Percentiles rank a stretch among this genome's conserved stretches.
Conservation (phyloP, 1,284 basidiomycete species). For the Mycena citricolor region DNA sequence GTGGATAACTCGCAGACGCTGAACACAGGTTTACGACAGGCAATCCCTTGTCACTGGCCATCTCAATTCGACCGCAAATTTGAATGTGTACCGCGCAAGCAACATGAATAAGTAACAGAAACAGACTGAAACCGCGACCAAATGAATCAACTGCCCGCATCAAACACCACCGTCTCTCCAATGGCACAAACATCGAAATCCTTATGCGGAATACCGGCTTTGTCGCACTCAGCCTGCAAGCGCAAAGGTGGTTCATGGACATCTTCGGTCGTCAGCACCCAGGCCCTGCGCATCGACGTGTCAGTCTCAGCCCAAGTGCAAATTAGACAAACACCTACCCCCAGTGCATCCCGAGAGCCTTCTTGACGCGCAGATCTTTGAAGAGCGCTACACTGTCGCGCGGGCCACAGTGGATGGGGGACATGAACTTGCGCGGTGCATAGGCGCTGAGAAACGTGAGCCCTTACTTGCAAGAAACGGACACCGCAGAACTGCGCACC, state of each 20-base stretch:
- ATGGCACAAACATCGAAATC: conserved; percentile 23
- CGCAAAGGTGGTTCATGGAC: conserved; percentile 13
- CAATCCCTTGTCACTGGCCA: too few relatives aligned
- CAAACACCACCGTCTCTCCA: conserved; percentile 22
- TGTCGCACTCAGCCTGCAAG: conserved; percentile 21
- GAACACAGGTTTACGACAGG: too few relatives aligned
- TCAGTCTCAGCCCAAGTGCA: too few relatives aligned
- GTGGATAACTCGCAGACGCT: too few relatives aligned
- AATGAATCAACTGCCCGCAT: too few relatives aligned
- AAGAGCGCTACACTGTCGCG: conserved; percentile 64
- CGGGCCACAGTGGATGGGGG: conserved; percentile 58
- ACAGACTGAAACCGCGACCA: too few relatives aligned
- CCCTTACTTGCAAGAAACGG: not conserved
- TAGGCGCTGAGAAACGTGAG: conserved; percentile 48
- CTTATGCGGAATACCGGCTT: conserved; percentile 17
- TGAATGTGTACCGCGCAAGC: too few relatives aligned
- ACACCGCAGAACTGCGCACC: conserved; percentile 31
- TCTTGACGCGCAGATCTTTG: conserved; percentile 55
- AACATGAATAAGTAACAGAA: too few relatives aligned
- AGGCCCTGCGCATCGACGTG: conserved; percentile 3
- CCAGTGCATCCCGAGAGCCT: conserved; percentile 71
- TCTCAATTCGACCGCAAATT: too few relatives aligned
- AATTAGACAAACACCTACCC: conserved; percentile 35
- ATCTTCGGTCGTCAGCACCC: conserved; percentile 12
- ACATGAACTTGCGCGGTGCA: conserved; percentile 54